A percentile compares a stretch with the other conserved stretches of the same genome.
Conservation (phyloP, 208 protist species). For the Eutreptiella sp. region DNA sequence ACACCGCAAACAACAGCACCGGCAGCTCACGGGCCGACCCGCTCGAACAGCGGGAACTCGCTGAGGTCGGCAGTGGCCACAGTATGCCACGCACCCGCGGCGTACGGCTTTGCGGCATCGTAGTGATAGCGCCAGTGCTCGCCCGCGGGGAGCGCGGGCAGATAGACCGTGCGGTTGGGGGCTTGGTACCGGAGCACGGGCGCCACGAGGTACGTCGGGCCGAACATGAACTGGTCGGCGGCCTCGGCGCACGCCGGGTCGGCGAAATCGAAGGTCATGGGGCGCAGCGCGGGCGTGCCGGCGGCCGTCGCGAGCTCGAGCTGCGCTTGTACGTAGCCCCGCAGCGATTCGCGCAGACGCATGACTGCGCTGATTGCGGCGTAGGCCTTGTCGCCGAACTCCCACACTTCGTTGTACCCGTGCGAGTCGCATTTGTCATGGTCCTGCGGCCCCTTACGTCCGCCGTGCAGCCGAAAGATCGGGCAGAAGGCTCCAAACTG, state of each 20-base stretch:
- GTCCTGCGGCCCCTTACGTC: neutral
- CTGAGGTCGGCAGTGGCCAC: no score
- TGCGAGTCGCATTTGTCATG: slow-evolving; percentile 9
- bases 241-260: neutral
- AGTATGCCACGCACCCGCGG: no score
- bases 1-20: no score
- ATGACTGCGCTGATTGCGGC: slow-evolving; percentile 15
- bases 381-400: slow-evolving; percentile 11
- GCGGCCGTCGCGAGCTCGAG: neutral
- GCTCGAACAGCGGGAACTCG: no score
- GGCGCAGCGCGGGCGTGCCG: slow-evolving; percentile 8
- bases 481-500: slow-evolving; percentile 28
- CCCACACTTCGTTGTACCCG: slow-evolving; percentile 22
- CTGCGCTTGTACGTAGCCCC: neutral
- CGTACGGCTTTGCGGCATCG: no score
- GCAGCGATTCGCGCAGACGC: slow-evolving; percentile 6
- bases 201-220: slow-evolving; percentile 1
- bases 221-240: slow-evolving; percentile 20
- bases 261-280: slow-evolving; percentile 15
- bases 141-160: neutral
- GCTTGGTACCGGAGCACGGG: slow-evolving; percentile 3
- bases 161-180: slow-evolving; percentile 1
- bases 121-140: slow-evolving; percentile 10
- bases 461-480: slow-evolving; percentile 20
- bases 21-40: no score